A percentile compares a stretch with the other conserved stretches of the same genome.
These are phyloP conservation scores for Pseudogymnoascus verrucosus DNA, from an alignment of 2,329 filamentous ascomycete species.

Conservation along the genomic window DNA sequence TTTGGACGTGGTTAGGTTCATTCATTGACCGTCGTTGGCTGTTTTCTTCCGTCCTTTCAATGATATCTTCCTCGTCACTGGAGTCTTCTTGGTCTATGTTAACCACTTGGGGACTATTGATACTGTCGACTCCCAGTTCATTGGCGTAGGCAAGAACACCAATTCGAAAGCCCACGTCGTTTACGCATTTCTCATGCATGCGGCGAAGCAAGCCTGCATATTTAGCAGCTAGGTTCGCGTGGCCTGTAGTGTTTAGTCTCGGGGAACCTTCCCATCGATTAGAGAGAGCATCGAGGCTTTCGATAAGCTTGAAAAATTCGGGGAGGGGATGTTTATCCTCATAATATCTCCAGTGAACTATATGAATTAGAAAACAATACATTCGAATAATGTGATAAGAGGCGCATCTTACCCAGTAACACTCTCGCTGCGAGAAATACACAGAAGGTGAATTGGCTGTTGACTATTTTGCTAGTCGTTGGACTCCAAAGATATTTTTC, in stretches of 20 bases:
- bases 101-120: neutral
- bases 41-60: neutral
- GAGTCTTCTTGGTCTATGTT: neutral
- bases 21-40: neutral
- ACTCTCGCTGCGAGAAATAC: constrained; percentile 26
- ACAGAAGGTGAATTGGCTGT: constrained; percentile 26
- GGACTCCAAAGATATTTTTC: constrained; percentile 25
- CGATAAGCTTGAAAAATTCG: constrained; percentile 21
- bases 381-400: neutral
- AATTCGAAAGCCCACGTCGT: constrained; percentile 9
- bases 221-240: constrained; percentile 15
- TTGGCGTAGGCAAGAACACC: constrained; percentile 15
- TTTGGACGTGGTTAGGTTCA: neutral
- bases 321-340: constrained; percentile 14
- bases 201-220: constrained; percentile 16
- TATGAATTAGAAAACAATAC: neutral
- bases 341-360: constrained; percentile 22
- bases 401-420: constrained; percentile 18
- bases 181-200: constrained; percentile 11
- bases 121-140: neutral
- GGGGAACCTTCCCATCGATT: constrained; percentile 16
- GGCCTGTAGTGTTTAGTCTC: constrained; percentile 8
- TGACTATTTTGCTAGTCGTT: constrained; percentile 15
- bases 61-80: constrained; percentile 3
- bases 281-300: constrained; percentile 21